Evolutionary conservation across 176 grass and related monocot species (phyloP), one percentile per base, ranked within the genome.

Genomic region (Triticum urartu): DNA sequence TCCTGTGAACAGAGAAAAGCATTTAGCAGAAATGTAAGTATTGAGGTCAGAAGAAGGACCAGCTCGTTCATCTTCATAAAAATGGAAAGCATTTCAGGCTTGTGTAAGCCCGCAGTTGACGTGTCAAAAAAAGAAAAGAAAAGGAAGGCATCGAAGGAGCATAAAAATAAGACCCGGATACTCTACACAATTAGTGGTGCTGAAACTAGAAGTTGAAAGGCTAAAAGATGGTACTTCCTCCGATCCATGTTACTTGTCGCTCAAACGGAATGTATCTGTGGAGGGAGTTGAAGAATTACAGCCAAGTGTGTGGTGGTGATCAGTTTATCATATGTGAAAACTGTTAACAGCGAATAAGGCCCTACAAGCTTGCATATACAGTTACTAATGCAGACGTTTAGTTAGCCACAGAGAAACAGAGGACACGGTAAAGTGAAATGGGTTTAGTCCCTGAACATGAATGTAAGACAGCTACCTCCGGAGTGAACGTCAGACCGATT

Each of bases 401-500:
- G 17, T 20, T 28, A 28, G 48, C 22, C 10, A 11, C 33, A 60
- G 6, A 60, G 43, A 82, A 21, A 15, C 30, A 11, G 12, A 5
- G 4, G 33, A 7, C 47, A 83, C 3, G 43, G 43, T 47, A 40
- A 3, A 33, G 33, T 47, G 22, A 2, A 39, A 39, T 0, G 9
- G 38, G 14, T 45, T 39, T 18, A 21, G 11, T 10, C 24, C 59
- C 17, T 42, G 33, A 9, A 25, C 36, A 78, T 68, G 72, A 80
- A 85, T 43, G 22, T 54, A 15, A 73, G 30, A 87, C 6, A n/a
- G 63, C 42, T 92, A 97, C 95, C 88, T 92, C 73, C 14, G 86
- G 84, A 75, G 81, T 91, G 77, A 94, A 94, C 13, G 79, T 89
- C 59, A 98, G 95, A 30, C 73, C 92, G 42, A 97, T 32, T 91